phyloP scores from a whole-genome alignment of 2,329 filamentous ascomycete species.

The Nothophoma quercina region DNA sequence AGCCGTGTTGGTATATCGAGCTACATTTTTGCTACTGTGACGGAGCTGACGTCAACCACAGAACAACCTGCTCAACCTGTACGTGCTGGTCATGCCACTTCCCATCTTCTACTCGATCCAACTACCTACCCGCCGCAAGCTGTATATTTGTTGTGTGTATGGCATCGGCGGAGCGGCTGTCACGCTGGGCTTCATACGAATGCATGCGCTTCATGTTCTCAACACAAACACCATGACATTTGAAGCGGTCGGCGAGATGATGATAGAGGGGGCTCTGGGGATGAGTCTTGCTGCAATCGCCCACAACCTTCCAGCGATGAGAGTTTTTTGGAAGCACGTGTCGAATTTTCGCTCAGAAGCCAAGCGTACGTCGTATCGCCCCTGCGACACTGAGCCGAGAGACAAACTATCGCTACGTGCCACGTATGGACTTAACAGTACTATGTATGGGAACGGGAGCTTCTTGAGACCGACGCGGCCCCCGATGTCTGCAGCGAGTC shows the following conservation, averaged over 20 bases:
- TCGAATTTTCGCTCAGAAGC: background rate
- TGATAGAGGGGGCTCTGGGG: slow-evolving; percentile 10
- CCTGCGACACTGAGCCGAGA: background rate
- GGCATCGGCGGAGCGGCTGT: slow-evolving; percentile 7
- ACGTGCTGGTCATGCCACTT: slow-evolving; percentile 1
- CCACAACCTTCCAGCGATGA: slow-evolving; percentile 6
- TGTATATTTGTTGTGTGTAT: slow-evolving; percentile 5
- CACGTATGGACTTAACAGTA: background rate
- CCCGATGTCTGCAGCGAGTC: background rate
- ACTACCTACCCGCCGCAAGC: background rate
- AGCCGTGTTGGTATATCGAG: background rate
- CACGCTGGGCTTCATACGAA: slow-evolving; percentile 8
- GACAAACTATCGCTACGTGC: background rate
- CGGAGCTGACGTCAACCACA: background rate
- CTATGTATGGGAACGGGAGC: background rate
- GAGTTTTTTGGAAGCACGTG: background rate
- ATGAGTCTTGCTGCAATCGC: slow-evolving; percentile 12
- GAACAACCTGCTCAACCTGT: slow-evolving; percentile 4
- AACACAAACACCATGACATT: background rate
- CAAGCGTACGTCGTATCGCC: background rate
- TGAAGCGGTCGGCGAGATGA: slow-evolving; percentile 3
- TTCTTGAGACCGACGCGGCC: background rate
- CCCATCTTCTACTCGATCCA: slow-evolving; percentile 2
- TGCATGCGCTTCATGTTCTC: slow-evolving; percentile 1
- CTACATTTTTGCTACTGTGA: too few species aligned